Evolutionary conservation across 768 basidiomycete species (phyloP), one percentile per base, ranked within the genome.

Genomic region (Termitomyces sp.): DNA sequence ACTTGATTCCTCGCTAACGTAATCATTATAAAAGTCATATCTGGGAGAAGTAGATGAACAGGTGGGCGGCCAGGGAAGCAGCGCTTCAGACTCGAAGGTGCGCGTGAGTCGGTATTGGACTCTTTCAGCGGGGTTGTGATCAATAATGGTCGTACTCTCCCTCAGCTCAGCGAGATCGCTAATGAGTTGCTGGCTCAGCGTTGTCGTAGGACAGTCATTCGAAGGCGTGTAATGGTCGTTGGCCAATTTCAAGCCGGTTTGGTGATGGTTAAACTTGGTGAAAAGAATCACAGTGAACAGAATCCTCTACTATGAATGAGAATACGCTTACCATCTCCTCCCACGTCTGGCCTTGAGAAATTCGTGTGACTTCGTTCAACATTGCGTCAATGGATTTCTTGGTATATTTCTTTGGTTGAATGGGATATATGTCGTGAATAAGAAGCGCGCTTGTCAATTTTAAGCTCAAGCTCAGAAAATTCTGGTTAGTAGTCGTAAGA

Each of bases 141-240:
- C 18, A 43, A 44, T 16, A n/a, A 44, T 33, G 20, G 26, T 54
- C 14, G 60, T 54, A 14, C 41, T 28, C 14, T 57, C 43, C 35
- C 60, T 51, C 28, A 57, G 47, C 14, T 54, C 48, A n/a, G 56
- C 50, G 5, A 60, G 45, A 14, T 52, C 52, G 7, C 45, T 14
- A 53, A 44, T 35, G 26, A 57, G 43, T 10, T 32, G 11, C 13
- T 43, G 45, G n/a, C 33, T 18, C 32, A 14, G 1, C 38, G 11
- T 9, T 18, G 2, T n/a, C 2, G 11, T 5, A 14, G 18, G 9
- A 11, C 4, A 18, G 9, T 16, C 24, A 8, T 38, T 22, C 14
- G 10, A 9, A 38, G 8, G 24, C 22, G 9, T 35, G 4, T 2
- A 38, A 9, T 28, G 22, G 36, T n/a, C 9, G 18, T 18, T 0